Base-by-base conservation (phyloP, 352 stramenopile genomes). In the Phytophthora pini region DNA sequence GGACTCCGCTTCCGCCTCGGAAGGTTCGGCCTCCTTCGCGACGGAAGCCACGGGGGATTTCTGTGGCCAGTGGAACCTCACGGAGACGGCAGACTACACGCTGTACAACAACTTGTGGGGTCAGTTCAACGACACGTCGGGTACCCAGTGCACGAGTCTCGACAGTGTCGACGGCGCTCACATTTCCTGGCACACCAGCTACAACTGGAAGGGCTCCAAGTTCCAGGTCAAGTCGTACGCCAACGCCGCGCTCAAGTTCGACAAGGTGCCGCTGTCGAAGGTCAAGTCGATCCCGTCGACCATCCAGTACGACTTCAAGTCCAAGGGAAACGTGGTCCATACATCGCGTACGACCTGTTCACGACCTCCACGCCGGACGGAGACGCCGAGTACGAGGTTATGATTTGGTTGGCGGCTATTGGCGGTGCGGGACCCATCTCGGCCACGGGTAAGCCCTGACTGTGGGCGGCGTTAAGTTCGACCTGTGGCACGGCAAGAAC, bases 101-200 rank as follows among this genome's bases (percentile, higher is more conserved):
- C 20, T 78, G 12, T 81, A 77, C 70, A 79, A 78, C 66, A 68
- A 81, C 50, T 54, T 81, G 12, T 81, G 73, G 70, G 66, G 66
- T 43, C 41, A 48, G 13, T 39, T 53, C 34, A 43, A 68, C 5
- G 65, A 71, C 31, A 61, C 69, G 0, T 66, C 62, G 10, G 69
- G 73, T 38, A 65, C 53, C 52, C 70, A 81, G 53, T 81, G 73
- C 70, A 81, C 73, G 15, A 59, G 70, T 9, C 61, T 78, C 4
- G 66, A 76, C 60, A 68, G 61, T 38, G 50, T 56, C 22, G 29
- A 49, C 38, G 54, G 54, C 29, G 43, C 40, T 1, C 51, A 31
- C n/a, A 52, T 61, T 15, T 43, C 41, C 0, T 61, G 26, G 54
- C 54, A 61, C 26, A 61, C 54, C 27, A 61, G 17, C 12, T 63